These are phyloP conservation scores for Evernia prunastri DNA, from an alignment of 495 filamentous ascomycete genomes.

Conservation along the genomic window DNA sequence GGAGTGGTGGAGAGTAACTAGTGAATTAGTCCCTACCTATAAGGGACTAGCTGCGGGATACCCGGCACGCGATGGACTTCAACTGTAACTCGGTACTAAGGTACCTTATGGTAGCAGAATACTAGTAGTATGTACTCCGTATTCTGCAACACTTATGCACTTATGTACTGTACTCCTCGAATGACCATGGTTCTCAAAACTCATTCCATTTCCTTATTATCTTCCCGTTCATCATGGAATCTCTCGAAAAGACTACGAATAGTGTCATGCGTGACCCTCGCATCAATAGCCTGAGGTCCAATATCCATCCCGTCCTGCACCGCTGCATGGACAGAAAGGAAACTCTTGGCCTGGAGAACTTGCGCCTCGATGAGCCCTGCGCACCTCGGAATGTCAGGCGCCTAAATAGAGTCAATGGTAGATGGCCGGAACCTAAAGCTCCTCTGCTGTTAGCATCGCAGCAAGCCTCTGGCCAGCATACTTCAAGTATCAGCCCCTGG, in stretches of 20 bases:
- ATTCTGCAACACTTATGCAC: too few relatives aligned
- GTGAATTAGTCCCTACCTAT: too few relatives aligned
- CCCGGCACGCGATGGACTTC: too few relatives aligned
- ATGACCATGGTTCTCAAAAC: too few relatives aligned
- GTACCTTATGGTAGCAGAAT: too few relatives aligned
- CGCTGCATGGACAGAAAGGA: conserved; percentile 15
- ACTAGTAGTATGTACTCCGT: too few relatives aligned
- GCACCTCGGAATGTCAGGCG: conserved; percentile 7
- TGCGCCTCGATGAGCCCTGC: conserved; percentile 7
- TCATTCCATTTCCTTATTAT: too few relatives aligned
- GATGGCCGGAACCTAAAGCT: neutral
- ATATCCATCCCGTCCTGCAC: neutral
- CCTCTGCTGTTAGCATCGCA: neutral
- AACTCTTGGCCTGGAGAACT: conserved; percentile 15
- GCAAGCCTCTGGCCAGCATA: neutral
- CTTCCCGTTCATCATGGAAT: neutral
- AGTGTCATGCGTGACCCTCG: neutral
- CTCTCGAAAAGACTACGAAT: conserved; percentile 5
- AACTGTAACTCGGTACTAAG: too few relatives aligned
- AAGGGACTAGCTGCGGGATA: too few relatives aligned
- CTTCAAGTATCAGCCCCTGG: neutral
- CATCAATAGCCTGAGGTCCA: neutral
- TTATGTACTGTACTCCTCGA: neutral
- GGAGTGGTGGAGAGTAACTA: too few relatives aligned
- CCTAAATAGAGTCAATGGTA: neutral